Conservation (phyloP, 2,329 filamentous ascomycete genomes). For the Neofusicoccum cordaticola region DNA sequence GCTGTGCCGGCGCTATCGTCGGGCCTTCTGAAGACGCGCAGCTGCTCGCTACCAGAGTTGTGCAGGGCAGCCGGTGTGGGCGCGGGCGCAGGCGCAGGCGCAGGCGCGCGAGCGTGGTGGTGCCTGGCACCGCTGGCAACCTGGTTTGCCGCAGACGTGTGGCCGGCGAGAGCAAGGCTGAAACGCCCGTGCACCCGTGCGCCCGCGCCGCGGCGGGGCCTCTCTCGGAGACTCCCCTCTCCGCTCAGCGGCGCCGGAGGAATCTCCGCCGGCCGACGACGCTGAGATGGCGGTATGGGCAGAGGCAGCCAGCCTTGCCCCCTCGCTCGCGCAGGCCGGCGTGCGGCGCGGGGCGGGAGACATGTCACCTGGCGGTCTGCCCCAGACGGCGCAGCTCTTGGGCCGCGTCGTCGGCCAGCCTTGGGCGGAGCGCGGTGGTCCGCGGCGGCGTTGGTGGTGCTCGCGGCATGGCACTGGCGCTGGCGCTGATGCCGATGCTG, state of each 20-base stretch:
- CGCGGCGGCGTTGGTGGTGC: neutral
- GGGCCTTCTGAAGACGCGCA: neutral
- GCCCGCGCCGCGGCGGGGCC: neutral
- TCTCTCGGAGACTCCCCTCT: neutral
- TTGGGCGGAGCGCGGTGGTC: neutral
- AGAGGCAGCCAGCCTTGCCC: neutral
- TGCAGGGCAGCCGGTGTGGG: neutral
- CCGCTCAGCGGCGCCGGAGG: neutral
- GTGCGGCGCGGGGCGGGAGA: neutral
- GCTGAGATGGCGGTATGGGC: neutral
- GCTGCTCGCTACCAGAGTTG: neutral
- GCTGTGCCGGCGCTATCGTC: slow-evolving; percentile 3
- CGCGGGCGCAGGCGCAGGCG: neutral
- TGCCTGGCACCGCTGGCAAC: neutral
- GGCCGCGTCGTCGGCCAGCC: neutral
- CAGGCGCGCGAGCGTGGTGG: neutral
- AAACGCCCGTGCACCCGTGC: neutral
- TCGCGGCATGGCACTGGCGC: too few relatives aligned
- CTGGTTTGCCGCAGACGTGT: neutral
- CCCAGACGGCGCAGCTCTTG: neutral
- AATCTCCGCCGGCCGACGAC: neutral
- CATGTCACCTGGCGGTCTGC: neutral
- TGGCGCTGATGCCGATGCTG: neutral
- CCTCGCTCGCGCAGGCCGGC: neutral
- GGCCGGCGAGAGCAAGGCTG: slow-evolving; percentile 3